Evolutionary conservation across 768 basidiomycete genomes (phyloP).

Genomic region (Lactarius deliciosus): DNA sequence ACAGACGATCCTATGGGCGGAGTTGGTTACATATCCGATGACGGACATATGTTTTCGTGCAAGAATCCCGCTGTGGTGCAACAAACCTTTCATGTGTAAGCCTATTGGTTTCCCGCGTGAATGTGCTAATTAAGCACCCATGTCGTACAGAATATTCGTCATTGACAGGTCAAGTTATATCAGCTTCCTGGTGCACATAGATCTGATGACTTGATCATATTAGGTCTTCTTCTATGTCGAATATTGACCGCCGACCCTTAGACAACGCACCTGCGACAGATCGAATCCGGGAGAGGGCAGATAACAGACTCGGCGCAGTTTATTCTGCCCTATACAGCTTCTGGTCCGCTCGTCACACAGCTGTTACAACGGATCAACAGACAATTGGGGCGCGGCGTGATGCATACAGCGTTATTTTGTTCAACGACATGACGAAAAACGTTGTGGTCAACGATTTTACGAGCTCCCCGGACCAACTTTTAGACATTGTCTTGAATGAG

Average conservation of each 20-base stretch:
- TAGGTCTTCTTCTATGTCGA: neutral
- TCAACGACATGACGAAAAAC: neutral
- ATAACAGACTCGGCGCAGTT: neutral
- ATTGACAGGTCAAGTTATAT: constrained; percentile 48
- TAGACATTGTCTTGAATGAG: constrained; percentile 16
- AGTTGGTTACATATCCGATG: constrained; percentile 51
- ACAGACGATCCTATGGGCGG: constrained; percentile 35
- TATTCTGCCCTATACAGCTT: neutral
- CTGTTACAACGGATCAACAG: neutral
- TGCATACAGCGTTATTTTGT: neutral
- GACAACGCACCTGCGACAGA: neutral
- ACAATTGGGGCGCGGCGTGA: neutral
- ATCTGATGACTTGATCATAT: neutral
- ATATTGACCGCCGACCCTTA: constrained; percentile 39
- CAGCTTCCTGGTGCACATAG: neutral
- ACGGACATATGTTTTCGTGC: constrained; percentile 57
- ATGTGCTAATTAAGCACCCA: neutral
- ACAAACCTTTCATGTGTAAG: constrained; percentile 62
- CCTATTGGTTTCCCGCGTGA: constrained; percentile 1
- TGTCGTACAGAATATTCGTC: constrained; percentile 44
- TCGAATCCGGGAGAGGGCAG: neutral
- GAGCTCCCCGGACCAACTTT: neutral
- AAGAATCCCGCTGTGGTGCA: constrained; percentile 53
- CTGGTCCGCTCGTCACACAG: neutral
- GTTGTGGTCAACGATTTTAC: neutral